Evolutionary conservation across 2,329 filamentous ascomycete genomes (phyloP).

Genomic region (Pseudogymnoascus sp.): DNA sequence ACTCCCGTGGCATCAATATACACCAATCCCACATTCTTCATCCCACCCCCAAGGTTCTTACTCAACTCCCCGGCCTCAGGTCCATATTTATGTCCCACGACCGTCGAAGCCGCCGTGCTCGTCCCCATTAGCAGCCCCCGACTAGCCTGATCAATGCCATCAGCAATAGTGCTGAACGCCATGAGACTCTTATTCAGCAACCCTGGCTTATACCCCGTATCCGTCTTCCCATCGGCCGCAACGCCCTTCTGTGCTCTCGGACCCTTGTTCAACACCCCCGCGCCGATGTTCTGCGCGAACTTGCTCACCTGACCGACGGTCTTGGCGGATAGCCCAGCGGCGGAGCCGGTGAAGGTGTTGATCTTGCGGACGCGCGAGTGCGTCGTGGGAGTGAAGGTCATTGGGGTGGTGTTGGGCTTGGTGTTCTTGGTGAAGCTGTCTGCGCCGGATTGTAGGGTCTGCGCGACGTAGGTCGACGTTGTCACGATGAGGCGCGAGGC

Average conservation of each 20-base stretch:
- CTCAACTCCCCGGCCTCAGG: conserved; percentile 75
- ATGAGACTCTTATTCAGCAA: conserved; percentile 93
- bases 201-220: conserved; percentile 71
- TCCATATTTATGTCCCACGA: conserved; percentile 87
- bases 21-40: conserved; percentile 93
- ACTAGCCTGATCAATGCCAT: conserved; percentile 84
- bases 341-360: conserved; percentile 73
- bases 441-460: conserved; percentile 68
- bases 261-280: conserved; percentile 59
- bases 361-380: conserved; percentile 82
- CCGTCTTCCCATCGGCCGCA: conserved; percentile 59
- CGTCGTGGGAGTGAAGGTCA: conserved; percentile 80
- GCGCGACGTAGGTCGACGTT: conserved; percentile 70
- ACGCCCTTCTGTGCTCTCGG: conserved; percentile 50
- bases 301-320: conserved; percentile 79
- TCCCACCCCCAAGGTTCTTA: conserved; percentile 67
- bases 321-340: conserved; percentile 72
- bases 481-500: conserved; percentile 91
- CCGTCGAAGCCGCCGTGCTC: conserved; percentile 70
- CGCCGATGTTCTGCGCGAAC: conserved; percentile 85
- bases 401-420: conserved; percentile 68
- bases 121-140: conserved; percentile 68
- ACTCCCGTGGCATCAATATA: conserved; percentile 97
- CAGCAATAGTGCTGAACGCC: conserved; percentile 88
- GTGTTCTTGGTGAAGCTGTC: conserved; percentile 74